A percentile compares a stretch with the other conserved stretches of the same genome.
phyloP scores from a whole-genome alignment of 805 yeast genomes.

The Spathaspora arborariae region DNA sequence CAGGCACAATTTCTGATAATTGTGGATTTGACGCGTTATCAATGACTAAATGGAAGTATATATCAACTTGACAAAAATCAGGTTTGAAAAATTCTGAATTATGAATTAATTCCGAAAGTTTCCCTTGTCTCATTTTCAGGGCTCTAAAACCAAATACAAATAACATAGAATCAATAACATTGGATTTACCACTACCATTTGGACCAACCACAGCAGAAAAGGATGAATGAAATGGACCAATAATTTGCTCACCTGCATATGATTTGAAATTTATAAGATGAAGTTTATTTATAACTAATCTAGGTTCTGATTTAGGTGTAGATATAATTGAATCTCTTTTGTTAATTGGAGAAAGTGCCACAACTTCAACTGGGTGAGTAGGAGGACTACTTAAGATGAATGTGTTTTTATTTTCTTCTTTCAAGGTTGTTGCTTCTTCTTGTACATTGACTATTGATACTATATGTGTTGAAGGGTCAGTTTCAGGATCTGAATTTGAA shows the following conservation, averaged over 20 bases:
- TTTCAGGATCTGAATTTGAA: slow-evolving; percentile 8
- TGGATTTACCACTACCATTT: slow-evolving; percentile 96
- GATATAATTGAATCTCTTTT: neutral
- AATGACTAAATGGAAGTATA: slow-evolving; percentile 73
- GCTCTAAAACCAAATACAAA: slow-evolving; percentile 98
- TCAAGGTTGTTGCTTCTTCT: neutral
- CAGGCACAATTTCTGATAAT: slow-evolving; percentile 32
- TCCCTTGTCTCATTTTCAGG: slow-evolving; percentile 92
- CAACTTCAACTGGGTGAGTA: neutral
- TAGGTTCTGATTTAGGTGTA: slow-evolving; percentile 32
- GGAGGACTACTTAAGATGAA: neutral
- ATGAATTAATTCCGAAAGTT: slow-evolving; percentile 88
- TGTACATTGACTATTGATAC: slow-evolving; percentile 1
- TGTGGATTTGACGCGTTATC: slow-evolving; percentile 46
- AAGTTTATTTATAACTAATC: slow-evolving; percentile 73
- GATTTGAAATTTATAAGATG: slow-evolving; percentile 87
- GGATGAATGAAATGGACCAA: slow-evolving; percentile 92
- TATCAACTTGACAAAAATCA: slow-evolving; percentile 83
- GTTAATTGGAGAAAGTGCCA: neutral
- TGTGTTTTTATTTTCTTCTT: neutral
- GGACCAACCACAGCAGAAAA: slow-evolving; percentile 99
- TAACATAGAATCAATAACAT: slow-evolving; percentile 92
- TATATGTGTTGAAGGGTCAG: neutral
- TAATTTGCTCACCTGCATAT: slow-evolving; percentile 87
- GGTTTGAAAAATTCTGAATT: slow-evolving; percentile 63